Evolutionary conservation across 768 basidiomycete genomes (phyloP), one percentile per base, ranked within the genome.

Genomic region (Panaeolus cyanescens): DNA sequence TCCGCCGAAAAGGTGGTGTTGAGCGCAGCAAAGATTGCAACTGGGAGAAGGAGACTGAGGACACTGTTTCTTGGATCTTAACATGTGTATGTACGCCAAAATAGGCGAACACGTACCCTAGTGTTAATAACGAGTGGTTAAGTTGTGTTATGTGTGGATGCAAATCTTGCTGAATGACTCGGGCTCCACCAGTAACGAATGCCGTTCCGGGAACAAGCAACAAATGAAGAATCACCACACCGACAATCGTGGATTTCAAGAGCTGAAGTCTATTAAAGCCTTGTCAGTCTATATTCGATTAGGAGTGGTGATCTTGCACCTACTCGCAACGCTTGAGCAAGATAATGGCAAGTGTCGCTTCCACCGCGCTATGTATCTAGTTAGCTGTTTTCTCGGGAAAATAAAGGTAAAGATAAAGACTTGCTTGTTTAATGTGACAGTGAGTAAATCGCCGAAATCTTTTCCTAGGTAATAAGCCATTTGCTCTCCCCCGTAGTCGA

Each of bases 221-320:
- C 1, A 91, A 78, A 70, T 90, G 90, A 9, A 92, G 78, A n/a
- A 92, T 73, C 5, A 91, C 80, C 7, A 92, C 90, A 17, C 90
- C 88, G 86, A 60, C 17, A 31, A 55, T 84, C 0, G 89, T 91
- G 0, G 87, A 83, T 66, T 92, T 90, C 39, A 91, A 70, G 3
- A 92, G 72, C 40, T 82, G 80, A 55, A 90, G 73, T 58, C 88
- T 90, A 39, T 1, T 32, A 22, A 17, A 19, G 28, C n/a, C 25
- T 31, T 6, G 19, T 58, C 20, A 10, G 10, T 40, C 10, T 56
- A 32, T 10, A 55, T 34, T n/a, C 4, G 50, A 20, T n/a, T 30
- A 64, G 36, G 22, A 12, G 13, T 28, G 10, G 33, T 15, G 33
- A 31, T 32, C 19, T 54, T 20, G 6, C n/a, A 82, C 86, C 73